A percentile compares a stretch with the other conserved stretches of the same genome.
phyloP scores from a whole-genome alignment of 139 green algal species.

The Micractinium sp. region DNA sequence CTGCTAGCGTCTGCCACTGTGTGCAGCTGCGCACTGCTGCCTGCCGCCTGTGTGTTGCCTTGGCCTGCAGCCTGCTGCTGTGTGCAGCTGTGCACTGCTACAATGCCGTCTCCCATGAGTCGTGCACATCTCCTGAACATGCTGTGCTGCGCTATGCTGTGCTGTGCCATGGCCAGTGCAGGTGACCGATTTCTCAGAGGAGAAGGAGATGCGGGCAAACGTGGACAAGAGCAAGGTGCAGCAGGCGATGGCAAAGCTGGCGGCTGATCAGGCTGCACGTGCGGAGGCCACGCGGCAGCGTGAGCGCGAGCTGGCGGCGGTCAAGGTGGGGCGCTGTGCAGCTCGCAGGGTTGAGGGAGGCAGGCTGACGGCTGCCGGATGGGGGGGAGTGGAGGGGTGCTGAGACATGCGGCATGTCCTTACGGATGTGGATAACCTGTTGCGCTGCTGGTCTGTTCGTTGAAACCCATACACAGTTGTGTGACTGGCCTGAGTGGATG shows the following conservation, averaged over 20 bases:
- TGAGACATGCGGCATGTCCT: not conserved
- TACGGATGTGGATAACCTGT: no score
- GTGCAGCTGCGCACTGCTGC: not conserved
- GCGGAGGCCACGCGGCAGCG: constrained; percentile 60
- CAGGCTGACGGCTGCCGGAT: not conserved
- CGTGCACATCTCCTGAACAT: no score
- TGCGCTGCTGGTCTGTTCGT: no score
- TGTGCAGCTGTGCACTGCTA: not conserved
- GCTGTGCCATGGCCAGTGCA: not conserved
- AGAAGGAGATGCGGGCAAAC: constrained; percentile 41
- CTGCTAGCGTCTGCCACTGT: no score
- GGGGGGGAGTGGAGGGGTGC: no score
- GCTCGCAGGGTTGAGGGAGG: not conserved
- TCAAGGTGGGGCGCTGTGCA: constrained; percentile 61
- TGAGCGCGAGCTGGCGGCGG: constrained; percentile 78
- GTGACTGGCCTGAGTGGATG: no score
- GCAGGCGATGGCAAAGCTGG: constrained; percentile 73
- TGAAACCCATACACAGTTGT: no score
- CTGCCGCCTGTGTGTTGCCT: no score
- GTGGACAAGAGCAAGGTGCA: constrained; percentile 55
- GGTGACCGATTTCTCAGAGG: constrained; percentile 28
- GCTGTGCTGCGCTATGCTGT: no score
- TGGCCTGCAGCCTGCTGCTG: no score
- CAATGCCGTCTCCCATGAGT: no score
- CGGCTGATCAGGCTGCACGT: constrained; percentile 64